These are phyloP conservation scores for Penicillium sp. DNA, from an alignment of 2,329 filamentous ascomycete species.

Conservation along the genomic window DNA sequence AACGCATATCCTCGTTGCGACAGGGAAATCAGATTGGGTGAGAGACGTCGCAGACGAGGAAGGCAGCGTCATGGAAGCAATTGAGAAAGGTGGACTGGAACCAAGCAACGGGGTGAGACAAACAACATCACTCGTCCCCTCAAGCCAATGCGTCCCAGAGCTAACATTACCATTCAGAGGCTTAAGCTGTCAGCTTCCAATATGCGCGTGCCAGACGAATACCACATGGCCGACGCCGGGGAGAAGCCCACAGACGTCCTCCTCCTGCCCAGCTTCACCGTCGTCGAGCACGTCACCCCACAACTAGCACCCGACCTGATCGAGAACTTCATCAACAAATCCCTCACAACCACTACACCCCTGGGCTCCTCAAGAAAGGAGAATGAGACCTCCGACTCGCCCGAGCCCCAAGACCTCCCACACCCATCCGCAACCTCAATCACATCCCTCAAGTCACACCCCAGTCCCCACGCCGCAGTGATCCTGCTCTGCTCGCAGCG, in stretches of 20 bases:
- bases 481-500: slow-evolving; percentile 93
- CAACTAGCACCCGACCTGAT: slow-evolving; percentile 72
- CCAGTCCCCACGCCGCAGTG: slow-evolving; percentile 79
- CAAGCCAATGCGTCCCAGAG: background rate
- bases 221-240: slow-evolving; percentile 59
- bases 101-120: slow-evolving; percentile 46
- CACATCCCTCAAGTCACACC: slow-evolving; percentile 56
- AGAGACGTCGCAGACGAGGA: slow-evolving; percentile 85
- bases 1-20: slow-evolving; percentile 88
- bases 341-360: slow-evolving; percentile 72
- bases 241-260: slow-evolving; percentile 74
- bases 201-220: slow-evolving; percentile 73
- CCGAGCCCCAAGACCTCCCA: slow-evolving; percentile 12
- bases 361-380: slow-evolving; percentile 48
- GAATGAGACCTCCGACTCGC: slow-evolving; percentile 26
- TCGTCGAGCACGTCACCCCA: slow-evolving; percentile 82
- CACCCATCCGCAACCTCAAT: slow-evolving; percentile 29
- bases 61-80: slow-evolving; percentile 79
- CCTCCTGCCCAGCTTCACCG: slow-evolving; percentile 79
- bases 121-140: background rate
- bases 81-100: slow-evolving; percentile 51
- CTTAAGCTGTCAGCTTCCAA: slow-evolving; percentile 92
- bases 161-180: slow-evolving; percentile 54
- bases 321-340: slow-evolving; percentile 66
- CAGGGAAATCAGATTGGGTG: slow-evolving; percentile 95